Conservation (phyloP, 1,284 basidiomycete species). For the Sanghuangporus sanghuang region DNA sequence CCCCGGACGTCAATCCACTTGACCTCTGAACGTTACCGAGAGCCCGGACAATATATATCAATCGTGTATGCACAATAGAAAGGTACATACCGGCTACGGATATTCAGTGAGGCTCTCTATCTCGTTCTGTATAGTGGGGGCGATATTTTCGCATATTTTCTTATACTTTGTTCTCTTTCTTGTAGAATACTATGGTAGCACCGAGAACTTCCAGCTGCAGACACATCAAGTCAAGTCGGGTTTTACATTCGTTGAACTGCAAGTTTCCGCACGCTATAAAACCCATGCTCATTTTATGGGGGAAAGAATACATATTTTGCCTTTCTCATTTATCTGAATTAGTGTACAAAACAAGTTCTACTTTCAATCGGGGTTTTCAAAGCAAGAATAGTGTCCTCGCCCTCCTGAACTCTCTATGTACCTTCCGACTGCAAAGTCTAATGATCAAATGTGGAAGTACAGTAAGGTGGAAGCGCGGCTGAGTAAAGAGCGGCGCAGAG, state of each 20-base stretch:
- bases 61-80: no score
- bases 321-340: background rate
- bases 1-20: conserved; percentile 41
- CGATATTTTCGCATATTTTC: no score
- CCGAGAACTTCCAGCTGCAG: background rate
- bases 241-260: no score
- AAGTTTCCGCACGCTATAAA: background rate
- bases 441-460: background rate
- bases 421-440: background rate
- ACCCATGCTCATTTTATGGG: background rate
- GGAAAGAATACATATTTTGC: background rate
- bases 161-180: no score
- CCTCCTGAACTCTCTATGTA: background rate
- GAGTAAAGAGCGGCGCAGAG: background rate
- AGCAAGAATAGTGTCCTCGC: background rate
- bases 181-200: background rate
- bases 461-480: background rate
- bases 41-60: background rate
- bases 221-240: background rate
- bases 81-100: no score
- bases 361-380: background rate
- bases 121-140: no score
- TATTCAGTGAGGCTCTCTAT: no score
- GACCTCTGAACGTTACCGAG: background rate
- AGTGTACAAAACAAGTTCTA: background rate